phyloP scores from a whole-genome alignment of 805 yeast genomes.

The Saccharomycopsis sp. region DNA sequence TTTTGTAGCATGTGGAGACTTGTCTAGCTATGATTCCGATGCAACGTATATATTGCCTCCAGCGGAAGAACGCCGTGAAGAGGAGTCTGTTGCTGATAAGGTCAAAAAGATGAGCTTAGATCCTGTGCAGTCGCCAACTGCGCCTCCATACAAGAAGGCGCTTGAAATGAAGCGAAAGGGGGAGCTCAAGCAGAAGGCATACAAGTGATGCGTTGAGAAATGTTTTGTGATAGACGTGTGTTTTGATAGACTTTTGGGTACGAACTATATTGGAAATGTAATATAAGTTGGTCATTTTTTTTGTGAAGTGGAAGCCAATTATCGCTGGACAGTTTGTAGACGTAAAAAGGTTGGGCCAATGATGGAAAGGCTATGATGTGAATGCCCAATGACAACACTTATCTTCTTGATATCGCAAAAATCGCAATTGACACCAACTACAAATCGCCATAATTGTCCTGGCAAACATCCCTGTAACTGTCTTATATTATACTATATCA shows the following conservation, averaged over 20 bases:
- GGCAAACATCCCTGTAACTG: too few relatives aligned
- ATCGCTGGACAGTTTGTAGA: too few relatives aligned
- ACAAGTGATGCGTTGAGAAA: background rate
- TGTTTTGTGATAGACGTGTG: background rate
- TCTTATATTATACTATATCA: too few relatives aligned
- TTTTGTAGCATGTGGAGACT: conserved; percentile 94
- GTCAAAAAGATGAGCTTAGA: conserved; percentile 48
- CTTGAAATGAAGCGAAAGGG: conserved; percentile 81
- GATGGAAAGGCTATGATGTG: too few relatives aligned
- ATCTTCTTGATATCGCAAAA: too few relatives aligned
- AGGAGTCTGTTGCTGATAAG: conserved; percentile 27
- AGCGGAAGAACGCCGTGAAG: conserved; percentile 24
- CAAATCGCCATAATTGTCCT: too few relatives aligned
- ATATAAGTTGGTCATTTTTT: background rate
- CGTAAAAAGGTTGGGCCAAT: too few relatives aligned
- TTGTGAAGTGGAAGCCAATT: too few relatives aligned
- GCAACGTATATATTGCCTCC: conserved; percentile 59
- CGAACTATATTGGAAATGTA: background rate
- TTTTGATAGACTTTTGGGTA: too few relatives aligned
- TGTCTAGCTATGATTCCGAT: conserved; percentile 84
- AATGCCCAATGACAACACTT: too few relatives aligned
- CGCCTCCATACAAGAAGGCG: conserved; percentile 94
- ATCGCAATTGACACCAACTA: too few relatives aligned
- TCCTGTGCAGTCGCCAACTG: conserved; percentile 93
- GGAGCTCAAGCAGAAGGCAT: conserved; percentile 30